Conservation (phyloP, 495 filamentous ascomycete species). For the Neurospora sp. region DNA sequence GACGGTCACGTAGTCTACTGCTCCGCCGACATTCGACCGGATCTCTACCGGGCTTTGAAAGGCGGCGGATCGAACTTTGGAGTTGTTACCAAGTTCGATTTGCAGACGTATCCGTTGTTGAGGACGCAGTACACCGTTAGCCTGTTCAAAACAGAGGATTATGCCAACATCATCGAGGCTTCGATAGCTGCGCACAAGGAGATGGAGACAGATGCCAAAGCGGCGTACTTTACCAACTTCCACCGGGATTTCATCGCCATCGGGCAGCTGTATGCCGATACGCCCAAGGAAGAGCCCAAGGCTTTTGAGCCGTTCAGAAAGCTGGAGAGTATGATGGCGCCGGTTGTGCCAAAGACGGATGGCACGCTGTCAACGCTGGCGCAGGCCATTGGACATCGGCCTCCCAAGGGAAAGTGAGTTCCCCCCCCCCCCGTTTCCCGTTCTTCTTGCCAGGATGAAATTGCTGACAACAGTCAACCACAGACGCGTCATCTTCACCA, state of each 20-base stretch:
- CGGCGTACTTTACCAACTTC: conserved; percentile 8
- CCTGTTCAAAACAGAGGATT: not conserved
- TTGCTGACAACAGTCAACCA: too few species aligned
- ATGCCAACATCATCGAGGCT: conserved; percentile 2
- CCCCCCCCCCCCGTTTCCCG: too few species aligned
- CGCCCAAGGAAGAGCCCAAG: not conserved
- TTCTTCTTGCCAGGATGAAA: too few species aligned
- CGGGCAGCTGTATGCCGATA: conserved; percentile 9
- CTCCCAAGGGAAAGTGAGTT: not conserved
- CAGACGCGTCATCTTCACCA: conserved; percentile 19
- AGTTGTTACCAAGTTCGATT: conserved; percentile 44
- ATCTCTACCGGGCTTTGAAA: conserved; percentile 46
- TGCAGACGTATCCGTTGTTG: conserved; percentile 3
- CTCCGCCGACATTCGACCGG: conserved; percentile 14
- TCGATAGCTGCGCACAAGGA: not conserved
- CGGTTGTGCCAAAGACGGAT: conserved; percentile 11
- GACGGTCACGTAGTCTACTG: conserved; percentile 25
- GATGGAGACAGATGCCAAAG: not conserved
- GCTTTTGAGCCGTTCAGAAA: not conserved
- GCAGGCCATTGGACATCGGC: not conserved
- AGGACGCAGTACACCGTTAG: not conserved
- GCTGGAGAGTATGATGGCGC: conserved; percentile 6
- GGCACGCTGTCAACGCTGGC: conserved; percentile 9
- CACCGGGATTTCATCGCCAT: conserved; percentile 6
- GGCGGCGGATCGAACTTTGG: conserved; percentile 53